Percentiles rank a stretch among this genome's conserved stretches.
Conservation (phyloP, 2,329 filamentous ascomycete species). For the Seiridium unicorne region DNA sequence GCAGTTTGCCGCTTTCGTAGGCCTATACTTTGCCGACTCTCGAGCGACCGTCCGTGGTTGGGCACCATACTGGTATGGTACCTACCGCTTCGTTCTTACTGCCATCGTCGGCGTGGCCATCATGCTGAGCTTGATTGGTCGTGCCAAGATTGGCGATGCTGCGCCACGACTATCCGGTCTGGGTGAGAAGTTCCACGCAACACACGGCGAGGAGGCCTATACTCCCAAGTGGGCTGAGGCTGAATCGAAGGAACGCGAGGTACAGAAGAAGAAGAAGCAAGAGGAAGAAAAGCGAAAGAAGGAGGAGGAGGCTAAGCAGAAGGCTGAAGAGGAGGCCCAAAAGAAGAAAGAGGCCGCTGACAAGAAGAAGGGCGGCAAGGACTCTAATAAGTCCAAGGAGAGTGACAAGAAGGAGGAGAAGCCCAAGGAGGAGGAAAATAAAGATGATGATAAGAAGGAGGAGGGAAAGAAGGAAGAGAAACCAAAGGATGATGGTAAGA, state of each 20-base stretch:
- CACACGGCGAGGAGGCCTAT: slow-evolving; percentile 30
- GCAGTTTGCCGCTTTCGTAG: slow-evolving; percentile 83
- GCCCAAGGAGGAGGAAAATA: slow-evolving; percentile 11
- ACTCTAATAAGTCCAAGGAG: slow-evolving; percentile 22
- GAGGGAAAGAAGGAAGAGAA: slow-evolving; percentile 16
- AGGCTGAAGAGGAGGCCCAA: slow-evolving; percentile 12
- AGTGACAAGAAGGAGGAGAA: slow-evolving; percentile 22
- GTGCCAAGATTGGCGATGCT: slow-evolving; percentile 66
- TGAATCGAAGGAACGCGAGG: slow-evolving; percentile 39
- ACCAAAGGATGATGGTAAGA: slow-evolving; percentile 1
- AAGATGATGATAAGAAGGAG: slow-evolving; percentile 18
- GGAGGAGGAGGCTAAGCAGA: slow-evolving; percentile 13
- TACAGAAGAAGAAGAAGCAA: slow-evolving; percentile 30
- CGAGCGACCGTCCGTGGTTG: slow-evolving; percentile 71
- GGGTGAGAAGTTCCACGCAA: slow-evolving; percentile 35
- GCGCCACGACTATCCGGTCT: slow-evolving; percentile 34
- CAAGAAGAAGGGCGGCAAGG: slow-evolving; percentile 27
- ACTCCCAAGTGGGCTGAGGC: slow-evolving; percentile 44
- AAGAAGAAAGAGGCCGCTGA: slow-evolving; percentile 33
- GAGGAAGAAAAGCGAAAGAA: slow-evolving; percentile 28
- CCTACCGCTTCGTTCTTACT: slow-evolving; percentile 89
- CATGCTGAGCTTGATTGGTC: slow-evolving; percentile 75
- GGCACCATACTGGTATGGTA: slow-evolving; percentile 81
- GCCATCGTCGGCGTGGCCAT: slow-evolving; percentile 85
- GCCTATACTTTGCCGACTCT: slow-evolving; percentile 82